Evolutionary conservation across 2,329 filamentous ascomycete species (phyloP), one percentile per base, ranked within the genome.

Genomic region (Venturia effusa): DNA sequence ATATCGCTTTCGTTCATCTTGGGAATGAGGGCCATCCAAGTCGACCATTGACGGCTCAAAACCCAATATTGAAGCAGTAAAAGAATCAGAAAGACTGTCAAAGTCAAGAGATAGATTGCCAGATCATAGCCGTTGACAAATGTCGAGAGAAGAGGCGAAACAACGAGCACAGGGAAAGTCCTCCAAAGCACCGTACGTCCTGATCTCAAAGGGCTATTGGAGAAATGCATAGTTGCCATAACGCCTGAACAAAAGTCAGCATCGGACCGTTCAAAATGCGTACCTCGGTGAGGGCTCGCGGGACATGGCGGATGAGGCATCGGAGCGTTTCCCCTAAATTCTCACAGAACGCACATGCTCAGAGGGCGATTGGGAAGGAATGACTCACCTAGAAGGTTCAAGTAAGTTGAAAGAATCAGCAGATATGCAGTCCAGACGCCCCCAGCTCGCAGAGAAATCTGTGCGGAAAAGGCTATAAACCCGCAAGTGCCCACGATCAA

Each of bases 151-250:
- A 62, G 40, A 4, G 61, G 61, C 30, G 61, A 62, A 22, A 62
- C 41, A 40, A 32, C 40, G 13, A 62, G 61, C 22, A 62, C 15
- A 3, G 61, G 61, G 24, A 62, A 48, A 7, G 40, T 48, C 32
- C 40, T 62, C 61, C 40, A 48, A 6, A 62, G 32, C 8, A 62
- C 61, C n/a, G 41, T 19, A 48, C 61, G 61, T 8, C 61, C 61
- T 24, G 61, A 62, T 43, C 3, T 45, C 34, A 62, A 51, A 32
- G 45, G 40, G 19, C 40, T 48, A 24, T 22, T 40, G 17, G 39
- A 37, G 24, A 62, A 51, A 45, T 62, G 61, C 40, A 48, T 48
- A 40, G 45, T 62, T 37, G 61, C 27, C 61, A 62, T 48, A 22
- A 54, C 40, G n/a, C 40, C 51, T 57, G 30, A n/a, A 32, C n/a